A percentile compares a stretch with the other conserved stretches of the same genome.
Conservation (phyloP, 83 land plant species). For the Picea abies region DNA sequence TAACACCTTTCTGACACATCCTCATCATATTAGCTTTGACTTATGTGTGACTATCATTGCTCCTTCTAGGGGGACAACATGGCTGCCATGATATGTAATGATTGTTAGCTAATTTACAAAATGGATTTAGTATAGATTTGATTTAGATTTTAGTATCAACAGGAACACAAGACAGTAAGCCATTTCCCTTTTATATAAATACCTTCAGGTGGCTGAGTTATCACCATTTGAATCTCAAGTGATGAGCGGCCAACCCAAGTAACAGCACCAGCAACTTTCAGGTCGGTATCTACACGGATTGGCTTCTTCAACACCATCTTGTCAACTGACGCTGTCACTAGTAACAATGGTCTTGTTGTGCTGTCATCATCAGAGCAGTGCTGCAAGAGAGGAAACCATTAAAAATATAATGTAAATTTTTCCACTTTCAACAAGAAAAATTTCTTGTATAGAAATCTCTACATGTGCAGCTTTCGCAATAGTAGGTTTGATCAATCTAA, state of each 20-base stretch:
- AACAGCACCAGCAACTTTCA: slow-evolving; percentile 84
- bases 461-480: too few species aligned
- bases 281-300: slow-evolving; percentile 63
- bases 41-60: not conserved
- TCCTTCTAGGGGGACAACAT: not conserved
- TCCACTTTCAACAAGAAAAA: too few species aligned
- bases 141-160: not conserved
- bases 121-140: not conserved
- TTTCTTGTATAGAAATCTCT: too few species aligned
- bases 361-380: slow-evolving; percentile 89
- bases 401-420: too few species aligned
- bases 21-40: not conserved
- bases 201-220: slow-evolving; percentile 67
- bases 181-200: not conserved
- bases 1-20: not conserved
- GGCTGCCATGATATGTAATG: not conserved
- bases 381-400: slow-evolving; percentile 30
- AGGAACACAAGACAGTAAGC: not conserved
- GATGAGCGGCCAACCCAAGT: slow-evolving; percentile 97
- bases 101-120: not conserved
- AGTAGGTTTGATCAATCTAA: too few species aligned
- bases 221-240: slow-evolving; percentile 82
- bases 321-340: slow-evolving; percentile 97
- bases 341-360: slow-evolving; percentile 83
- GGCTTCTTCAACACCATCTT: slow-evolving; percentile 87